Evolutionary conservation across 2,329 filamentous ascomycete genomes (phyloP).

Genomic region (Pseudocercospora musae): DNA sequence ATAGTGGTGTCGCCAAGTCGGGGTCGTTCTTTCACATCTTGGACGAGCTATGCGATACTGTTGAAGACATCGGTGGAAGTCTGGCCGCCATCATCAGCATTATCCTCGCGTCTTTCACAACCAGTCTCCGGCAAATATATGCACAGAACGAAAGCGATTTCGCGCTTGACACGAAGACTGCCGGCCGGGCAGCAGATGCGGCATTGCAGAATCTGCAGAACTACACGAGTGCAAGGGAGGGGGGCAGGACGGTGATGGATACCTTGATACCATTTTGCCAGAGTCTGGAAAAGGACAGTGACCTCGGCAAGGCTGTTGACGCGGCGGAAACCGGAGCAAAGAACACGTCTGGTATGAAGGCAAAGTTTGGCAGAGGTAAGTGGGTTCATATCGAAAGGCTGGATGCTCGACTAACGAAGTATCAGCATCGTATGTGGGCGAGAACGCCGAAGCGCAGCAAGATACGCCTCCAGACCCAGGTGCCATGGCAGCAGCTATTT

Average conservation of each 20-base stretch:
- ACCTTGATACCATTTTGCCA: constrained; percentile 39
- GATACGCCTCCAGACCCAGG: constrained; percentile 38
- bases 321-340: constrained; percentile 34
- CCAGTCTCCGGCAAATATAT: constrained; percentile 37
- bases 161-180: constrained; percentile 24
- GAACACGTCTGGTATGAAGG: constrained; percentile 37
- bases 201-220: constrained; percentile 44
- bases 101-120: constrained; percentile 38
- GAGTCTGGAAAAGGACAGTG: constrained; percentile 27
- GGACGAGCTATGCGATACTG: constrained; percentile 34
- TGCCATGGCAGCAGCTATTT: constrained; percentile 38
- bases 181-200: constrained; percentile 32
- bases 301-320: constrained; percentile 31
- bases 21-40: constrained; percentile 35
- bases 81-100: constrained; percentile 39
- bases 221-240: constrained; percentile 36
- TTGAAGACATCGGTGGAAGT: constrained; percentile 40
- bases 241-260: constrained; percentile 40
- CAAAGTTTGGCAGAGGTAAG: constrained; percentile 36
- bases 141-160: constrained; percentile 25
- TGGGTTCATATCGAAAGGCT: background rate
- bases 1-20: constrained; percentile 29
- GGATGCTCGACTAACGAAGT: constrained; percentile 1
- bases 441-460: constrained; percentile 25
- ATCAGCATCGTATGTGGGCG: constrained; percentile 37